Evolutionary conservation across 306 rosid species (phyloP), one percentile per base, ranked within the genome.

Genomic region (Cucurbita maxima): DNA sequence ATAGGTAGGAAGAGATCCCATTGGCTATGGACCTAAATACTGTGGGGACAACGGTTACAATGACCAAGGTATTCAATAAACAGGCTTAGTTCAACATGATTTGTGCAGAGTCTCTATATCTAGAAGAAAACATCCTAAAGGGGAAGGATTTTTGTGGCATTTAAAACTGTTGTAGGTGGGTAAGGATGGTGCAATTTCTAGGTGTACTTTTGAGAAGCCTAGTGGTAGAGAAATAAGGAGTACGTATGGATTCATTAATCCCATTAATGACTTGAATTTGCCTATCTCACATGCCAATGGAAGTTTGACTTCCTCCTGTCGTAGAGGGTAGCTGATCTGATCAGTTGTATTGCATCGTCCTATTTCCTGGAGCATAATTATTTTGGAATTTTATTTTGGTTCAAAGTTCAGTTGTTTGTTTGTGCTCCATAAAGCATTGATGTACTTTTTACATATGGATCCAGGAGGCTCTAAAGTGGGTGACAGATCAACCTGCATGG

Each of bases 381-480:
- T 45, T 67, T 20, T 4, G 4, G 40, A 20, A 20, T 19, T 5
- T 19, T 45, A 44, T 10, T 44, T 67, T 67, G 45, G 40, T 67
- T 51, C 60, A 30, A 30, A 71, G 36, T 72, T 75, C 56, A 43
- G 55, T 45, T 40, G 37, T 22, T 37, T 73, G 59, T 47, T 48
- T 43, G 11, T 11, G 52, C 38, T 67, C 38, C 76, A 78, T 73
- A 13, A 80, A 48, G 54, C 34, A 74, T 72, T 79, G 56, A 75
- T 25, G 0, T 67, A 38, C 19, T 44, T 11, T 41, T 41, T 77
- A 20, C 22, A 48, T 78, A 68, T 82, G 78, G 63, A 50, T 83
- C 61, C 79, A 90, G 98, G 98, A 90, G 63, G 97, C 88, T 79
- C 60, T 94, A 82, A 90, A 89, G 82, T 94, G 98, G 98, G 80